Base-by-base conservation (phyloP, 257 asterid genomes). In the Ballota nigra region DNA sequence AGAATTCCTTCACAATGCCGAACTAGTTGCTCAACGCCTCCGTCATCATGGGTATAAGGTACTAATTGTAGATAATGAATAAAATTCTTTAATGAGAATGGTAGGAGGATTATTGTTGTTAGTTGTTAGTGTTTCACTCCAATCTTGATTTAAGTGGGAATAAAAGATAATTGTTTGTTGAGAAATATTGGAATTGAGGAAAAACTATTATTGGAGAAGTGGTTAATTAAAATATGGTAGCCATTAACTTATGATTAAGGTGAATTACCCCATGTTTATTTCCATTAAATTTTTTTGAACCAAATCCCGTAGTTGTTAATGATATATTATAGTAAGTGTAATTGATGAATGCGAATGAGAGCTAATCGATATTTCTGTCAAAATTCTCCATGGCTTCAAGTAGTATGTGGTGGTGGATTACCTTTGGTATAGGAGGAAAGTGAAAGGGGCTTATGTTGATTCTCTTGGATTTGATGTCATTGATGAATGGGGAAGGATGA, bases 391-490 rank as follows among this genome's bases (percentile, higher is more conserved):
- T 40, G 3, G 10, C 70, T 47, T 59, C 52, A 10, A 75, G 83
- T 73, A 95, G 99, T 92, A 92, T 75, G 99, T 81, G 72, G 99
- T 95, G 86, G 96, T 95, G 84, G 99, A 95, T 77, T 95, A 83
- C 76, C 99, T 95, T 55, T 95, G 98, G 99, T 89, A 95, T 75
- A 84, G 99, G 86, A 87, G 69, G 83, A 88, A 92, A 81, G 93
- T 86, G 57, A 26, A 76, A 0, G 97, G 98, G n/a, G 97, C 98
- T 57, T 10, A 71, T 78, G 83, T 80, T n/a, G 87, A 89, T 81
- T 92, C 99, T 53, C 89, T 82, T 38, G 99, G 99, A 55, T 92
- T 77, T 63, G 99, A 95, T 77, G 90, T 88, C 47, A 87, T 92
- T 68, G 99, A 95, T 71, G 80, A 86, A 77, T 92, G 99, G 99